These are phyloP conservation scores for Cephalotrichum gorgonifer DNA, from an alignment of 2,329 filamentous ascomycete species.

Conservation along the genomic window DNA sequence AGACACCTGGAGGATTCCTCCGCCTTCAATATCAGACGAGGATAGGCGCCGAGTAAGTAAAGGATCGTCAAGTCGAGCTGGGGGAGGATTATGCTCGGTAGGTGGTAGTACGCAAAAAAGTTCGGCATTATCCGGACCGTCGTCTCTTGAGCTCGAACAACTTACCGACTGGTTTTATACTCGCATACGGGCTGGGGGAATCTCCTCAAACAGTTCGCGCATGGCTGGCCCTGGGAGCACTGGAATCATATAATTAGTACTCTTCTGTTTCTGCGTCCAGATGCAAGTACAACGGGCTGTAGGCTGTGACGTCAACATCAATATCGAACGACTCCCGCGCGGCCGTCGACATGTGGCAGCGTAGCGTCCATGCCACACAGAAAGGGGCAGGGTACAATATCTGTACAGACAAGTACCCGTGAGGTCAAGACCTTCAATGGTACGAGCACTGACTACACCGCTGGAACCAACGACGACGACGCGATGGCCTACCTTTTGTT, in stretches of 20 bases:
- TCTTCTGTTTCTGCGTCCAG: not conserved
- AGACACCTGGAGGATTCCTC: constrained; percentile 3
- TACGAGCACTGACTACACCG: no score
- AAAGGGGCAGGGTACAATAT: no score
- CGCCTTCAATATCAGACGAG: constrained; percentile 1
- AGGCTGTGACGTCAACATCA: no score
- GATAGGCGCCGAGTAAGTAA: not conserved
- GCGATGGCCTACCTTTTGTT: constrained; percentile 32
- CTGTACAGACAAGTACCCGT: no score
- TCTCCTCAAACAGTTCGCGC: constrained; percentile 40
- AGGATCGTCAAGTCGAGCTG: not conserved
- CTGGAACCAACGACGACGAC: not conserved
- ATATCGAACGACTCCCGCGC: no score
- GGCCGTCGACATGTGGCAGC: no score
- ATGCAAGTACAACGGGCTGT: no score
- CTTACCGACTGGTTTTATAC: constrained; percentile 24
- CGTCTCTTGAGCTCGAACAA: not conserved
- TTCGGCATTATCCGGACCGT: no score
- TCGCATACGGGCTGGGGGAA: constrained; percentile 41
- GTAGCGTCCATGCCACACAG: no score
- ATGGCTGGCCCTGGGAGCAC: constrained; percentile 45
- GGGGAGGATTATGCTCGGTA: not conserved
- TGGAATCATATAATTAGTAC: constrained; percentile 14
- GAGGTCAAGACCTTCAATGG: no score
- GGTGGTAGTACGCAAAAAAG: not conserved